Evolutionary conservation across 2,329 filamentous ascomycete species (phyloP), one percentile per base, ranked within the genome.

Genomic region (Fusarium pseudocircinatum): DNA sequence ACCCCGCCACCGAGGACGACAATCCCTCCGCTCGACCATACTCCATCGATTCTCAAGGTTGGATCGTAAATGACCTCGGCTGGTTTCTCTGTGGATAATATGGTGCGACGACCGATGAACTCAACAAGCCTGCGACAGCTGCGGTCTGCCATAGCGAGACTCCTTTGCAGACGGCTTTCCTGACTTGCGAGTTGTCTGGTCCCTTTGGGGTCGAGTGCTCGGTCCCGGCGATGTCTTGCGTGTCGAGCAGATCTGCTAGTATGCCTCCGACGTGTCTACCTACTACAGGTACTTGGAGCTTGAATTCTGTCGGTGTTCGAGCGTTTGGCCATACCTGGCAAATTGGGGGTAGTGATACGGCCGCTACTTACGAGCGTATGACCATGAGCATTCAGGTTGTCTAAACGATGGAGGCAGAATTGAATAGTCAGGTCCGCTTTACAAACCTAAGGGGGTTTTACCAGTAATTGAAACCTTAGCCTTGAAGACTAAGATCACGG

Each of bases 61-160:
- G 46, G 15, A 14, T 60, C 4, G 9, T 60, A 1, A 53, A 60
- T 11, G 26, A 53, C 4, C 26, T 20, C 4, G 46, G 57, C 26
- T 53, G 26, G 34, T 60, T 18, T 9, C 57, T 60, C 10, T 60
- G 57, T 6, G 57, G 57, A 5, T 24, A 15, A 1, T 53, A 60
- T 16, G 7, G 16, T 6, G 16, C n/a, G 4, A 40, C 14, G 0
- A 53, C 26, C 4, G 13, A 10, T 2, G 20, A 32, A 9, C 36
- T 40, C 1, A 22, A 60, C 2, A 30, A 7, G 2, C 57, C 57
- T 3, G 46, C 46, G 4, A n/a, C 18, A 6, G 57, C 53, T 4
- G 13, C 5, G 10, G 20, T 16, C 8, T 60, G 57, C 14, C 13
- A 13, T 26, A 9, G 4, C 7, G 28, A 53, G n/a, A 34, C 4